Evolutionary conservation across 1,284 basidiomycete species (phyloP).

Genomic region (Moesziomyces globuligerus): DNA sequence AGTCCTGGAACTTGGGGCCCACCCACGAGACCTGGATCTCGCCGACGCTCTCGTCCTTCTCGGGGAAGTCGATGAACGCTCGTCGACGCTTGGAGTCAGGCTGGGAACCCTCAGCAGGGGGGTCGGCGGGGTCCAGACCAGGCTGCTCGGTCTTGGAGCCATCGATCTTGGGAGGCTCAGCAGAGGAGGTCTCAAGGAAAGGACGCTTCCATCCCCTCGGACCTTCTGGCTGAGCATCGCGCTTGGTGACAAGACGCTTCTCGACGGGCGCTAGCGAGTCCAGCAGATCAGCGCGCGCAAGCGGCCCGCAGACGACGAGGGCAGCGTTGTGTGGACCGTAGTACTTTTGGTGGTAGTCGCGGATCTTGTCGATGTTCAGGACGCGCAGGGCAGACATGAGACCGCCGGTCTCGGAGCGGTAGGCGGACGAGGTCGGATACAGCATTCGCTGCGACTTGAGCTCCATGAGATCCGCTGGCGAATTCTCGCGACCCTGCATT

Average conservation of each 20-base stretch:
- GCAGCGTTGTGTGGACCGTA: slow-evolving; percentile 95
- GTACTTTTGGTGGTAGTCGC: slow-evolving; percentile 87
- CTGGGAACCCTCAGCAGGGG: slow-evolving; percentile 33
- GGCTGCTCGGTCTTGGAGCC: slow-evolving; percentile 43
- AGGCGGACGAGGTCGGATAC: slow-evolving; percentile 85
- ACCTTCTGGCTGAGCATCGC: slow-evolving; percentile 73
- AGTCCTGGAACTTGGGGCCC: slow-evolving; percentile 80
- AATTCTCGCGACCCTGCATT: slow-evolving; percentile 98
- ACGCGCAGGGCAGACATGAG: slow-evolving; percentile 89
- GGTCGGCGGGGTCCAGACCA: slow-evolving; percentile 58
- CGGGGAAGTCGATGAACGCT: slow-evolving; percentile 89
- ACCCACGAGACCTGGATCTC: slow-evolving; percentile 84
- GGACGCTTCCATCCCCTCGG: slow-evolving; percentile 89
- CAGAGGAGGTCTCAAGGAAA: slow-evolving; percentile 87
- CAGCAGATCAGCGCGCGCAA: slow-evolving; percentile 72
- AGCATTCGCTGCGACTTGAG: slow-evolving; percentile 74
- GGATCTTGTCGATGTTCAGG: slow-evolving; percentile 85
- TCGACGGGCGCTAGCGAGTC: slow-evolving; percentile 73
- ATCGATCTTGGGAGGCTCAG: slow-evolving; percentile 72
- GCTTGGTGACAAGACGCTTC: slow-evolving; percentile 52
- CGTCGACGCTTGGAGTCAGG: slow-evolving; percentile 66
- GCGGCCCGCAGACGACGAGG: slow-evolving; percentile 81
- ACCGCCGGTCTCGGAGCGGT: slow-evolving; percentile 95
- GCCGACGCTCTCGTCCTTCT: slow-evolving; percentile 93
- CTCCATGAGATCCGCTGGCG: slow-evolving; percentile 87